Conservation (phyloP, 331 rosid species). For the Acacia concinna region DNA sequence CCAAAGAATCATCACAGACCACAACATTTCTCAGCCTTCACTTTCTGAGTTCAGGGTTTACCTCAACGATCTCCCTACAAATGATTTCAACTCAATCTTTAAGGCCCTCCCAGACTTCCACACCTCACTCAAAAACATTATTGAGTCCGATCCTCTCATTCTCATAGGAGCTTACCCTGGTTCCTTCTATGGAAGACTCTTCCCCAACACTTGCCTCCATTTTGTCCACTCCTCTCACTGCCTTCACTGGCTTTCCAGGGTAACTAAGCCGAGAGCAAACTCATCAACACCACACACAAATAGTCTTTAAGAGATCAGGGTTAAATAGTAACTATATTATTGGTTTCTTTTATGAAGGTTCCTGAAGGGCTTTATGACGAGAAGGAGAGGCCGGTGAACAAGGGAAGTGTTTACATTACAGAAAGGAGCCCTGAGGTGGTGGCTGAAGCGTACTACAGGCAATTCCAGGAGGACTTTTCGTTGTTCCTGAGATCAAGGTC, state of each 20-base stretch:
- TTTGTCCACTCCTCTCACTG: conserved; percentile 78
- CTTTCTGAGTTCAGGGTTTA: conserved; percentile 64
- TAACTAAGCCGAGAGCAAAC: neutral
- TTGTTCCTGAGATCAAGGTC: conserved; percentile 66
- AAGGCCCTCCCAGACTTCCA: conserved; percentile 82
- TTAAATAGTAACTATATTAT: neutral
- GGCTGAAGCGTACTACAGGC: conserved; percentile 59
- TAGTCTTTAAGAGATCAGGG: neutral
- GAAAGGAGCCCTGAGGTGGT: conserved; percentile 65
- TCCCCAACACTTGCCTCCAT: conserved; percentile 78
- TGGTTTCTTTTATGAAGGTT: conserved; percentile 46
- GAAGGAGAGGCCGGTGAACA: conserved; percentile 58
- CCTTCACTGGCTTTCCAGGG: conserved; percentile 95
- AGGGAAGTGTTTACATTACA: conserved; percentile 66
- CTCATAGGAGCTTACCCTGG: conserved; percentile 90
- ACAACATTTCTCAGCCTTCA: neutral
- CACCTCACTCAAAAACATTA: conserved; percentile 35
- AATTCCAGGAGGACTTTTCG: conserved; percentile 70
- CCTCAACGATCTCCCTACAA: conserved; percentile 90
- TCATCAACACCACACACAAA: neutral
- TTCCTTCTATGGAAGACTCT: conserved; percentile 81
- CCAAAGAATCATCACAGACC: conserved; percentile 8
- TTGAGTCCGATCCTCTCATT: conserved; percentile 47
- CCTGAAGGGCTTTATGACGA: conserved; percentile 62
- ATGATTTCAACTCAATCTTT: conserved; percentile 91